phyloP scores from a whole-genome alignment of 129 eudicot species.

The Sambucus nigra region DNA sequence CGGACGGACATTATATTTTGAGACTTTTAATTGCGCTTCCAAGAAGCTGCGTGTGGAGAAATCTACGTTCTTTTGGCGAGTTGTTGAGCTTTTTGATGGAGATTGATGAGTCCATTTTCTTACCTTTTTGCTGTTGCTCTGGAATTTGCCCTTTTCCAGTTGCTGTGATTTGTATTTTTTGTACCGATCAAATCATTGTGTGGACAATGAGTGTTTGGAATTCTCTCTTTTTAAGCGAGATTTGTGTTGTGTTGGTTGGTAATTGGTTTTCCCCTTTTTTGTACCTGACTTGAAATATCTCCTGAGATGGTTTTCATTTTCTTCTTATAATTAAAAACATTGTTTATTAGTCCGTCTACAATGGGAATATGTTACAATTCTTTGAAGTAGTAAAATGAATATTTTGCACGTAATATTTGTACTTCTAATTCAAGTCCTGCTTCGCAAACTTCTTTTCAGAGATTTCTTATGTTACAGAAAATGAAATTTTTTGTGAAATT shows the following conservation, averaged over 20 bases:
- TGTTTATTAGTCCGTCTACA: background rate
- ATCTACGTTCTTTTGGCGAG: background rate
- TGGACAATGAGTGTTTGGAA: background rate
- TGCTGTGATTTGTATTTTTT: background rate
- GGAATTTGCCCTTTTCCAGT: background rate
- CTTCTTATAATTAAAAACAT: background rate
- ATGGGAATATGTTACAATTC: background rate
- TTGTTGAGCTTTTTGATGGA: background rate
- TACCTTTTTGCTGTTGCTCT: background rate
- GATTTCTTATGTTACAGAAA: too few relatives aligned
- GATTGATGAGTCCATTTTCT: background rate
- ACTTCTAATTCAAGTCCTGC: too few relatives aligned
- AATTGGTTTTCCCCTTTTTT: too few relatives aligned
- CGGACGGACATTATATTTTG: background rate
- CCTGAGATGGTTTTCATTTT: background rate
- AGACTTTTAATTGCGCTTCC: background rate
- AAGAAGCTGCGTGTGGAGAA: background rate
- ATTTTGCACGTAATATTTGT: too few relatives aligned
- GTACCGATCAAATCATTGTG: too few relatives aligned
- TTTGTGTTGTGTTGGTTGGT: too few relatives aligned
- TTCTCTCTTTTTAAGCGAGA: too few relatives aligned
- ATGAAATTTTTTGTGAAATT: too few relatives aligned
- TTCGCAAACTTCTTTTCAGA: too few relatives aligned
- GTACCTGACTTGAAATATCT: too few relatives aligned
- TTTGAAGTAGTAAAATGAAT: background rate